These are phyloP conservation scores for Mycena leptocephala DNA, from an alignment of 768 basidiomycete species.

Conservation along the genomic window DNA sequence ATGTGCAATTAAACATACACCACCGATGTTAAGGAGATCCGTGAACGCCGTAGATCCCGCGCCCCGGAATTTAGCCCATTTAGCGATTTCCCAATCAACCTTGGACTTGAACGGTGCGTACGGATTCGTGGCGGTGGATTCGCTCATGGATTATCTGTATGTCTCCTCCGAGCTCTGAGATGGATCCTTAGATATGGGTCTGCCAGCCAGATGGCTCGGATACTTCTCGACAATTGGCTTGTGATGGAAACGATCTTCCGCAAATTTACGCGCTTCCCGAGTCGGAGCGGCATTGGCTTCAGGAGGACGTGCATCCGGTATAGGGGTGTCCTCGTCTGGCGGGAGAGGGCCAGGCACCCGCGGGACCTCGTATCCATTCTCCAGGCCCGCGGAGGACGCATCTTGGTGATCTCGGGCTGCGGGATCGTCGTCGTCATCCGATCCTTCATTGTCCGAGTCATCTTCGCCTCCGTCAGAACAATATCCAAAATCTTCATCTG, in stretches of 20 bases:
- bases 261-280: not conserved
- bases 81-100: conserved; percentile 57
- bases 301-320: not conserved
- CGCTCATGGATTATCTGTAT: not conserved
- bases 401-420: not conserved
- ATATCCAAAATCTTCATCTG: too few species aligned
- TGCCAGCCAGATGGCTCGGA: not conserved
- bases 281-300: not conserved
- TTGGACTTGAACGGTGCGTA: too few species aligned
- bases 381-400: not conserved
- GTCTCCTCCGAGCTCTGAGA: not conserved
- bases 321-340: not conserved
- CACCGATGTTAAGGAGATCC: conserved; percentile 56
- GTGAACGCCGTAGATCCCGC: conserved; percentile 55
- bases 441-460: not conserved
- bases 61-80: conserved; percentile 56
- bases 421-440: conserved; percentile 6
- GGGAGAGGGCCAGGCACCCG: not conserved
- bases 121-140: conserved; percentile 17
- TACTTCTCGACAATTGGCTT: conserved; percentile 1
- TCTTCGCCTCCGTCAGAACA: not conserved
- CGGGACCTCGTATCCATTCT: not conserved
- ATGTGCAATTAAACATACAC: conserved; percentile 42
- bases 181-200: not conserved
- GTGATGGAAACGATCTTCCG: conserved; percentile 3